Evolutionary conservation across 768 basidiomycete genomes (phyloP).

Genomic region (Mycena vitilis): DNA sequence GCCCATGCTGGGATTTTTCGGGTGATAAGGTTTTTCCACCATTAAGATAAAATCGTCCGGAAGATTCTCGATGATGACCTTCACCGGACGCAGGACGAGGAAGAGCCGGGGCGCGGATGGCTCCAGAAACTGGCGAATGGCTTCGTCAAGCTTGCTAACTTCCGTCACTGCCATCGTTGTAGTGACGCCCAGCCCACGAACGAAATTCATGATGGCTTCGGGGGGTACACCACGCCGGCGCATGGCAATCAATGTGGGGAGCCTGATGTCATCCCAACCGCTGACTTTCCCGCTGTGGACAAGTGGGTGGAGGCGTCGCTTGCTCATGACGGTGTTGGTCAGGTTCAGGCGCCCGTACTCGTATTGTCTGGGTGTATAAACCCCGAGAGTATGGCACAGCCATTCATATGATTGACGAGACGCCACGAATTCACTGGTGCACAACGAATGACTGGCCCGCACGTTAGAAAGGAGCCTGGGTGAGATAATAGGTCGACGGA

Average conservation of each 20-base stretch:
- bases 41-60: slow-evolving; percentile 85
- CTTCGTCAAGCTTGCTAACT: slow-evolving; percentile 87
- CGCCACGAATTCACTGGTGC: slow-evolving; percentile 94
- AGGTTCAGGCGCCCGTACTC: slow-evolving; percentile 94
- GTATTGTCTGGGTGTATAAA: slow-evolving; percentile 96
- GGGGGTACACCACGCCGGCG: slow-evolving; percentile 95
- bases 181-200: slow-evolving; percentile 93
- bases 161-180: slow-evolving; percentile 85
- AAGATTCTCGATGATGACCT: slow-evolving; percentile 91
- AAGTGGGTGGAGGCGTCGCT: no score
- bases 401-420: slow-evolving; percentile 98
- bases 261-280: slow-evolving; percentile 98
- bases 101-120: slow-evolving; percentile 85
- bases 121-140: slow-evolving; percentile 90
- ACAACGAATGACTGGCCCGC: slow-evolving; percentile 97
- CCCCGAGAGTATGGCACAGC: slow-evolving; percentile 94
- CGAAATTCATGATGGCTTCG: slow-evolving; percentile 91
- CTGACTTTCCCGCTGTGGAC: no score
- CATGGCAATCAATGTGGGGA: slow-evolving; percentile 95
- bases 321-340: slow-evolving; percentile 95
- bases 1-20: slow-evolving; percentile 90
- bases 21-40: slow-evolving; percentile 92
- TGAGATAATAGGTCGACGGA: no score
- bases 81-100: slow-evolving; percentile 90
- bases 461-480: no score